Conservation (phyloP, 805 yeast species). For the Lachancea kluyveri region DNA sequence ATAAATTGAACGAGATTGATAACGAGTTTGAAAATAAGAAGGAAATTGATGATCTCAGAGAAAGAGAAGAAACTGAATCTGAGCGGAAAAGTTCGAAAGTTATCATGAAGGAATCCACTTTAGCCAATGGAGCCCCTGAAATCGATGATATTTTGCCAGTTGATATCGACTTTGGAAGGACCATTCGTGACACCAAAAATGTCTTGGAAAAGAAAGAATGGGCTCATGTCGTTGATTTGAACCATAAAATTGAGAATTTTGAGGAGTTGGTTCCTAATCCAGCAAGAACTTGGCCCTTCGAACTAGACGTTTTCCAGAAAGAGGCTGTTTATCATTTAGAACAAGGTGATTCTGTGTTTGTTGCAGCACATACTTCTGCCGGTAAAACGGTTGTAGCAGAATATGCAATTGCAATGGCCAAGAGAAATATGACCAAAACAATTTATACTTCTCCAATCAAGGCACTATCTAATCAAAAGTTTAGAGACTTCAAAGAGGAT, state of each 20-base stretch:
- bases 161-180: conserved; percentile 43
- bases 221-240: conserved; percentile 93
- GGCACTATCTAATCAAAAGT: conserved; percentile 84
- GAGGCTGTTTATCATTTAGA: conserved; percentile 96
- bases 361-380: conserved; percentile 98
- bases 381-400: conserved; percentile 99
- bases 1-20: conserved; percentile 26
- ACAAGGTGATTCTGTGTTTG: conserved; percentile 97
- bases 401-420: conserved; percentile 96
- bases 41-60: conserved; percentile 38
- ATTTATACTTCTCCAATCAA: conserved; percentile 95
- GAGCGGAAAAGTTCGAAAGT: conserved; percentile 10
- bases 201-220: conserved; percentile 50
- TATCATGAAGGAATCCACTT: conserved; percentile 10
- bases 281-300: conserved; percentile 93
- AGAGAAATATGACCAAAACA: conserved; percentile 92
- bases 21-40: conserved; percentile 29
- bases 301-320: conserved; percentile 89
- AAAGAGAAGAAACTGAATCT: conserved; percentile 17
- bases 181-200: conserved; percentile 19
- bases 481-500: conserved; percentile 76
- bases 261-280: conserved; percentile 84
- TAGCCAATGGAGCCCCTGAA: conserved; percentile 13
- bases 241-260: conserved; percentile 78
- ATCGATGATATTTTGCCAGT: conserved; percentile 46